Evolutionary conservation across 2,329 filamentous ascomycete genomes (phyloP), one percentile per base, ranked within the genome.

Genomic region (Botrytis medusae): DNA sequence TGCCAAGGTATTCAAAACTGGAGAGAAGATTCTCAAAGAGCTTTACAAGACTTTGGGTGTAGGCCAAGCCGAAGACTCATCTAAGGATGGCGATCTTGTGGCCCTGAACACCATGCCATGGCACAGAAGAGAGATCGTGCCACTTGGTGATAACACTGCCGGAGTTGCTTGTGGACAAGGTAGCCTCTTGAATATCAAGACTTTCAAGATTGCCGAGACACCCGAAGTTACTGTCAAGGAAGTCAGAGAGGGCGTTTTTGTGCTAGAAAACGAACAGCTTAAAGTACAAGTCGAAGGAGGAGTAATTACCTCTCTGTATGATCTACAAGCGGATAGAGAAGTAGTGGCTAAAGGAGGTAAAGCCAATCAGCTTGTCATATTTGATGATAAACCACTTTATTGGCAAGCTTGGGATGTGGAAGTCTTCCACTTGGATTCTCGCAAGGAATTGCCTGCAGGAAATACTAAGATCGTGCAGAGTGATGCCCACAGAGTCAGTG

Each of bases 351-450:
- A 88, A 77, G 90, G 88, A 54, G 88, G 88, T 37, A 95, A 95
- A 81, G 95, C 92, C 37, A 97, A 97, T 77, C 94, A 98, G 81
- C 89, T 96, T 69, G 95, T 98, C 76, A 90, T 98, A 37, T 98
- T 97, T 79, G 96, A 99, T 80, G 96, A 99, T 84, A 98, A 98
- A 84, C 95, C 95, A 34, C 87, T 98, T 37, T 97, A 97, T 85
- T 98, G 94, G 95, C 93, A 98, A 83, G 95, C 94, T 4, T 97
- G 95, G 95, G 95, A 99, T 82, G 95, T 98, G 9, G 96, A 99
- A 83, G 95, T 98, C 42, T 99, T 92, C 84, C 96, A 99, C 79
- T 88, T 98, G 40, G 90, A 97, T 72, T 96, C 94, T 2, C 90
- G 94, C 73, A 89, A 92, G 81, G 92, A 95, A 81, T 86, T 99